A percentile compares a stretch with the other conserved stretches of the same genome.
Conservation (phyloP, 176 grass and related monocot genomes). For the Hsuehochloa calcarea region DNA sequence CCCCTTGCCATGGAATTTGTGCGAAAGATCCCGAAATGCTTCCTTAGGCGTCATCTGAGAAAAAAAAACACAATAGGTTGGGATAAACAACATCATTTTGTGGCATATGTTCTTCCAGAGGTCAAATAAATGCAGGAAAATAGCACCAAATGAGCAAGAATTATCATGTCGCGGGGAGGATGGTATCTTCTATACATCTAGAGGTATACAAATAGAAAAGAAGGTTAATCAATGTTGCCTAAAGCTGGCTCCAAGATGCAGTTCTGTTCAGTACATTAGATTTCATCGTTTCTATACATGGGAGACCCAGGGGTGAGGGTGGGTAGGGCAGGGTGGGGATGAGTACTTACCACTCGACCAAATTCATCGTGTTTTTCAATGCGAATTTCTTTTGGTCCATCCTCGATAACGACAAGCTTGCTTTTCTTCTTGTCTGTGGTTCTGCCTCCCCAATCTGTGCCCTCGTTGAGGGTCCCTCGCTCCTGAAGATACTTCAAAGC, state of each 20-base stretch:
- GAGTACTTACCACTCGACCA: constrained; percentile 73
- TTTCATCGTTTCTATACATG: background rate
- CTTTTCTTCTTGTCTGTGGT: constrained; percentile 94
- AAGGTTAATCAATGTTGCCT: constrained; percentile 2
- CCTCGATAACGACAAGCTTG: constrained; percentile 69
- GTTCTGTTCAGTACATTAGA: background rate
- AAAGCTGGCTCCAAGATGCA: background rate
- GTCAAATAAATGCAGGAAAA: background rate
- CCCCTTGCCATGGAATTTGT: constrained; percentile 95
- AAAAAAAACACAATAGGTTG: background rate
- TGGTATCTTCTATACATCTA: background rate
- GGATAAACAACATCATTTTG: constrained; percentile 13
- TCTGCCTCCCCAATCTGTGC: constrained; percentile 85
- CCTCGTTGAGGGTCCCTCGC: constrained; percentile 81
- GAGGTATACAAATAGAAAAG: background rate
- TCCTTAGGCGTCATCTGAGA: constrained; percentile 86
- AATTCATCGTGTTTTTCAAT: constrained; percentile 90
- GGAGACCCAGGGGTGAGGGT: background rate
- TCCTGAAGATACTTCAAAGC: constrained; percentile 77
- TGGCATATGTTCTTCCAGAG: background rate
- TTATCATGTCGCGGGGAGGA: background rate
- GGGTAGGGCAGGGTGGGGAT: background rate
- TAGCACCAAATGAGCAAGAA: background rate
- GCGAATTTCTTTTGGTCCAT: constrained; percentile 83
- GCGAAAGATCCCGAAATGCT: constrained; percentile 79